Evolutionary conservation across 768 basidiomycete species (phyloP), one percentile per base, ranked within the genome.

Genomic region (Kwoniella europaea): DNA sequence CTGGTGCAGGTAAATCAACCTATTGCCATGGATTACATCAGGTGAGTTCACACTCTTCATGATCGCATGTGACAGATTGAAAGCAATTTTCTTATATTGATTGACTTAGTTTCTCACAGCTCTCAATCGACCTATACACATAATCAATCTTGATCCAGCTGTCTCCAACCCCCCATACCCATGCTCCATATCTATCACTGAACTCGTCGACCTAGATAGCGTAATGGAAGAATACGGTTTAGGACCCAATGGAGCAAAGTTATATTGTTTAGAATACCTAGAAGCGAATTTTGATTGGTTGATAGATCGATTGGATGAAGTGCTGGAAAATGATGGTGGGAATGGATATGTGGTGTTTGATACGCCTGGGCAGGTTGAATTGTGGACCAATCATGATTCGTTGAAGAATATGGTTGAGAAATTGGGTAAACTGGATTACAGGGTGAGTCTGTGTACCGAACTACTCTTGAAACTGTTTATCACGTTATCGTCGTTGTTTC

Each of bases 71-170:
- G 5, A 7, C 35, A 35, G 4, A 9, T 35, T 35, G 5, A 35
- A 35, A 35, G 35, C 35, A 35, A 35, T 35, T 35, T 35, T 35
- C 35, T 35, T 35, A 35, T 35, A 50, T 55, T 67, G 20, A 69
- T 57, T 29, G 46, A 13, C 61, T 20, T 53, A 86, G 84, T 90
- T 98, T 18, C 91, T 96, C 79, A 90, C 89, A 13, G 96, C 94
- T 1, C 88, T 98, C 52, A 85, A 88, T 29, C 89, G 96, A 0
- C 93, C 94, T 2, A 90, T 98, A 55, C 88, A 92, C 44, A 87
- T 98, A 72, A 90, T 98, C 69, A 99, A 98, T 85, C 88, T 99
- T 66, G 97, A 99, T 82, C 96, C 97, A 0, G 97, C 97, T 22
- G 94, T 96, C 79, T 90, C 92, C 67, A 86, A 87, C 68, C 90